Evolutionary conservation across 2,329 filamentous ascomycete species (phyloP), one percentile per base, ranked within the genome.

Genomic region (Purpureocillium lavendulum): DNA sequence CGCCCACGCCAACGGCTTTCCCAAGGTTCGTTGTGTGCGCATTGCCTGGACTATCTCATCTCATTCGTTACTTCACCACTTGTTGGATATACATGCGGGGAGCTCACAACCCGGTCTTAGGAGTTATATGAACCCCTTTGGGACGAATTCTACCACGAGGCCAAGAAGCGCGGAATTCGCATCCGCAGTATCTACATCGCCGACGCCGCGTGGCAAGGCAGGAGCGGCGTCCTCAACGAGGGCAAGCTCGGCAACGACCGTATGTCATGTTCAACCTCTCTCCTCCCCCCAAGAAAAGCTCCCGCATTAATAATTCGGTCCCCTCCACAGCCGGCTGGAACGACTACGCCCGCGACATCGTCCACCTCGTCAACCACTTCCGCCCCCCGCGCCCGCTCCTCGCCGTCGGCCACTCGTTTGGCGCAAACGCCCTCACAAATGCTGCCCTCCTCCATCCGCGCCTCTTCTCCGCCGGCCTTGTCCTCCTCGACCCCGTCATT

Each of bases 61-160:
- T 7, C 29, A 26, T 26, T 5, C 29, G 7, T 7, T 12, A 30
- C 13, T 12, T 30, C n/a, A 12, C 7, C n/a, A 5, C 29, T 30
- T 13, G 6, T 30, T 14, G 29, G 5, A 12, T 13, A 6, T n/a
- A n/a, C n/a, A n/a, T n/a, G n/a, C n/a, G n/a, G n/a, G n/a, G n/a
- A n/a, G n/a, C n/a, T n/a, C n/a, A 34, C 2, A 5, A 17, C 32
- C 13, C 29, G n/a, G 5, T 16, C 5, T 12, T 40, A 88, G 84
- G 90, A 97, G 68, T 64, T 96, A 2, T 96, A 96, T 56, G 89
- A 96, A 53, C 85, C 90, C 0, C 67, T 96, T 0, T 96, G 88
- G 84, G 86, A 90, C 43, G 87, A 95, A 38, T 67, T 96, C 2
- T 68, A 84, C 49, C 62, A 69, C 14, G 65, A 70, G 14, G 66